Evolutionary conservation across 768 basidiomycete genomes (phyloP), one percentile per base, ranked within the genome.

Genomic region (Hericium erinaceus): DNA sequence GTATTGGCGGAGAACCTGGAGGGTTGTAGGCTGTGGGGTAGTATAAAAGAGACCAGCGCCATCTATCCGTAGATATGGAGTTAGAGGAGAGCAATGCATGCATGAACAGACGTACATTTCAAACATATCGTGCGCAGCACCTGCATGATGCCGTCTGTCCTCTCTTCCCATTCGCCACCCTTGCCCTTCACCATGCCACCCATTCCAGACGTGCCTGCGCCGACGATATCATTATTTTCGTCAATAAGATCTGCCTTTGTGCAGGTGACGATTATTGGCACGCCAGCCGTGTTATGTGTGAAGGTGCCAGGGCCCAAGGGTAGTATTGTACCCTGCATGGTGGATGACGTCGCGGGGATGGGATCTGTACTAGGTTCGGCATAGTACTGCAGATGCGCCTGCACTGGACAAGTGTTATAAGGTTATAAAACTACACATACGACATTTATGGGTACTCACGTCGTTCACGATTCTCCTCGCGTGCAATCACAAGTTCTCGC

Each of bases 211-310:
- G 86, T 74, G 40, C 92, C 92, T 0, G 75, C 74, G 5, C 83
- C 84, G 16, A 80, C 82, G 57, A 85, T 76, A 64, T 89, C 87
- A 63, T 77, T 79, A 6, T 81, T 80, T 50, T 91, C 90, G 68
- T 98, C 93, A 58, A 98, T 95, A 59, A 92, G 69, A 69, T 98
- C 94, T 2, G 94, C 92, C 70, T 93, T 95, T 16, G 93, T 91
- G 70, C 94, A 95, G 3, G 85, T 85, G 18, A 99, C 87, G 44
- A 92, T 76, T 60, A 98, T 89, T 0, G 92, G 91, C 3, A 98
- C 75, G 1, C 95, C 95, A 18, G 87, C 80, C 13, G 79, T 68
- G 68, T 98, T 99, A 66, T 93, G 87, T 0, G 90, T 91, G 48
- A 99, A 76, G 1, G 85, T 88, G 0, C 95, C 95, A 3, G 82